Evolutionary conservation across 2,329 filamentous ascomycete genomes (phyloP), one percentile per base, ranked within the genome.

Genomic region (Sclerotinia borealis): DNA sequence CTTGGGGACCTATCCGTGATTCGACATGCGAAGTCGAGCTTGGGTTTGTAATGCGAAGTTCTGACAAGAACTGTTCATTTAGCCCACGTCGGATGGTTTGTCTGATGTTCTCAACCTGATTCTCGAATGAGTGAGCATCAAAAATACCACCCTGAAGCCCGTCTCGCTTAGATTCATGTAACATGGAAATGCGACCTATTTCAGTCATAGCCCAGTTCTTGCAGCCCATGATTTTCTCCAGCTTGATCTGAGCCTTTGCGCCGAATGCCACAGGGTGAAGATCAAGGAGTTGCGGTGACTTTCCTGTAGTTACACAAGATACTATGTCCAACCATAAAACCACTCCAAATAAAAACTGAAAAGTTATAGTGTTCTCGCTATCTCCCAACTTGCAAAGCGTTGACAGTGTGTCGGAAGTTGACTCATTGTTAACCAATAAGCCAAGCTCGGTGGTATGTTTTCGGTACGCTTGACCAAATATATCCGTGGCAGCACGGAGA

Each of bases 151-250:
- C 47, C 29, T 65, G 71, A 54, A 76, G 78, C 65, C 77, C 77
- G 27, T 78, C 73, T 67, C 79, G 79, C 73, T 86, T 87, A 80
- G 81, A 85, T 1, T 79, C 77, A 59, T 83, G 79, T 8, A 88
- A 76, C 0, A 77, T 72, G 17, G 83, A 76, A 52, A 85, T 80
- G 25, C 84, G 79, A 15, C 79, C 80, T 49, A 88, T 78, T n/a
- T 79, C 75, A 51, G 82, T 73, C 51, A 87, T 68, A 0, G 80
- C 79, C 82, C 83, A 84, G 71, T 86, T 87, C 50, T 83, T 76
- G 64, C 83, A 77, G 2, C 85, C 85, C 47, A 83, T 73, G 55
- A 84, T 80, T 37, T 81, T 78, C 55, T 81, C 79, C 61, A 86
- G 65, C 41, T 67, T 68, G 5, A 63, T 68, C 10, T 76, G 58